These are phyloP conservation scores for Phtheirospermum japonicum DNA, from an alignment of 257 asterid species.

Conservation along the genomic window DNA sequence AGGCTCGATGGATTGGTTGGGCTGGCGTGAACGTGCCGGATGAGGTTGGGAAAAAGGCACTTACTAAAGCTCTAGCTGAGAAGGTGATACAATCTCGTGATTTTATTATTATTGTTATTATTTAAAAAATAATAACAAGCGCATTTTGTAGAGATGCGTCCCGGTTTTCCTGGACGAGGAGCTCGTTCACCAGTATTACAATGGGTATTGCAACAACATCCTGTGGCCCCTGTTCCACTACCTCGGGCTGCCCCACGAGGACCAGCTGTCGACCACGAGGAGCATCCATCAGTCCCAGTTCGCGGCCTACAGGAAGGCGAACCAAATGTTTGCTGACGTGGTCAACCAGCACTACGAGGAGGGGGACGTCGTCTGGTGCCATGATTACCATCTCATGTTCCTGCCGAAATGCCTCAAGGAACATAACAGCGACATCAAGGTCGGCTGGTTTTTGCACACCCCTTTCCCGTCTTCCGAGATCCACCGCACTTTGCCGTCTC, in stretches of 20 bases:
- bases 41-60: slow-evolving; percentile 68
- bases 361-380: slow-evolving; percentile 84
- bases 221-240: slow-evolving; percentile 83
- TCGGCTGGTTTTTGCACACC: slow-evolving; percentile 85
- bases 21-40: slow-evolving; percentile 82
- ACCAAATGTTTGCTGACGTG: slow-evolving; percentile 81
- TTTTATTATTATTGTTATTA: slow-evolving; percentile 6
- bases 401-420: slow-evolving; percentile 69
- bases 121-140: background rate
- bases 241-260: slow-evolving; percentile 85
- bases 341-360: slow-evolving; percentile 65
- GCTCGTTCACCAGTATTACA: slow-evolving; percentile 69
- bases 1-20: slow-evolving; percentile 92
- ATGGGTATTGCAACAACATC: slow-evolving; percentile 79
- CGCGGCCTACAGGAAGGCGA: slow-evolving; percentile 70
- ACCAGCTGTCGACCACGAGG: slow-evolving; percentile 73
- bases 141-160: slow-evolving; percentile 53
- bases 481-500: slow-evolving; percentile 80
- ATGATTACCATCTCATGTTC: slow-evolving; percentile 88
- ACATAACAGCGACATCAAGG: slow-evolving; percentile 59
- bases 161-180: slow-evolving; percentile 82
- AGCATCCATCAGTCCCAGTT: slow-evolving; percentile 78
- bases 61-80: slow-evolving; percentile 69
- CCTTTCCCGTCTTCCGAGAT: slow-evolving; percentile 86
- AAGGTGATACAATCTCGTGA: slow-evolving; percentile 44